Evolutionary conservation across 352 stramenopile genomes (phyloP).

Genomic region (Pythium sp.): DNA sequence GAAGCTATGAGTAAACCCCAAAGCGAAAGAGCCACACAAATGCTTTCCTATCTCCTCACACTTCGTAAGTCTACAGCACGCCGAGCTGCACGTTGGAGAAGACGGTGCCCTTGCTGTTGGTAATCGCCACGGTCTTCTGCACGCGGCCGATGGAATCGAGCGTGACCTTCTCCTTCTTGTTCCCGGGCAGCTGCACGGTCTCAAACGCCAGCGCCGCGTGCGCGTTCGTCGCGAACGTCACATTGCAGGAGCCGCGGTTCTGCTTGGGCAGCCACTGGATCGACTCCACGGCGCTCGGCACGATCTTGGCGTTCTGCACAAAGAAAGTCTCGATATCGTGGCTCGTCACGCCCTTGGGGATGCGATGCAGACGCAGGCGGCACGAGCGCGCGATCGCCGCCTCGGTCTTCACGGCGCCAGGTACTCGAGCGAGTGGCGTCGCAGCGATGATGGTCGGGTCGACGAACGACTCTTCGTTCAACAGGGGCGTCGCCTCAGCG

Average conservation of each 20-base stretch:
- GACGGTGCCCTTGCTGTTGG: conserved; percentile 56
- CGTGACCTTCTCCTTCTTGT: conserved; percentile 33
- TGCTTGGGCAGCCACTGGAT: conserved; percentile 60
- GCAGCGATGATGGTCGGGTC: conserved; percentile 14
- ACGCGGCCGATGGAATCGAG: conserved; percentile 62
- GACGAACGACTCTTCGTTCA: conserved; percentile 31
- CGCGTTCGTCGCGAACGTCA: conserved; percentile 63
- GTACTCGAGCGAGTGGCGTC: not conserved
- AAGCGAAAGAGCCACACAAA: not conserved
- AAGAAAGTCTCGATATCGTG: conserved; percentile 76
- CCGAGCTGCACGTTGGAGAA: conserved; percentile 66
- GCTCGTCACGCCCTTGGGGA: conserved; percentile 60
- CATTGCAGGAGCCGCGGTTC: conserved; percentile 63
- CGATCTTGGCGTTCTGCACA: conserved; percentile 50
- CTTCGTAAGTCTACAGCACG: conserved; percentile 24
- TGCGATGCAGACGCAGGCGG: conserved; percentile 69
- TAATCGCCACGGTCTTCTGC: conserved; percentile 69
- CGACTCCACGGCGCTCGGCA: conserved; percentile 63
- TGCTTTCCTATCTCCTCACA: not conserved
- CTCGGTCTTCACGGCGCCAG: conserved; percentile 18
- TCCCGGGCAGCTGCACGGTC: conserved; percentile 31
- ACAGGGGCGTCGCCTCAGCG: conserved; percentile 7
- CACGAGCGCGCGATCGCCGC: conserved; percentile 54
- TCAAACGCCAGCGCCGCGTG: conserved; percentile 74
- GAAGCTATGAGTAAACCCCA: not conserved